Evolutionary conservation across 352 stramenopile genomes (phyloP).

Genomic region (Pythium sp.): DNA sequence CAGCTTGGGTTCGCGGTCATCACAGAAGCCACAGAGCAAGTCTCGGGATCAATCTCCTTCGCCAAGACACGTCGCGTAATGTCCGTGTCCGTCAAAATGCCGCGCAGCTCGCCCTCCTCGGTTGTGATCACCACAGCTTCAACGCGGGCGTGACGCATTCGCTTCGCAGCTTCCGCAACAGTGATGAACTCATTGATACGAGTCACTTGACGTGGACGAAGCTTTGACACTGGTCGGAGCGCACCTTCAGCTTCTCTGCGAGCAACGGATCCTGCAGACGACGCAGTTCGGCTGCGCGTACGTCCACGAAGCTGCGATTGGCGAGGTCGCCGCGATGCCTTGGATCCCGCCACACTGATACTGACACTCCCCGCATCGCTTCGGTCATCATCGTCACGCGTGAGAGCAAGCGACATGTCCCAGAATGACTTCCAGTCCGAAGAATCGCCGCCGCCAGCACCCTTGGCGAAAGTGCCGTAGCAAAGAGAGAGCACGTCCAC

Average conservation of each 20-base stretch:
- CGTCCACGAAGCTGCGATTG: slow-evolving; percentile 29
- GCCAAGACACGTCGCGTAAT: slow-evolving; percentile 82
- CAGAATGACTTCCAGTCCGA: slow-evolving; percentile 87
- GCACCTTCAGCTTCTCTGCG: slow-evolving; percentile 59
- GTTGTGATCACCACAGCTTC: slow-evolving; percentile 87
- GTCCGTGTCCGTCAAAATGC: slow-evolving; percentile 86
- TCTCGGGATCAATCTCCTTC: slow-evolving; percentile 77
- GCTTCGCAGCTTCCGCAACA: slow-evolving; percentile 75
- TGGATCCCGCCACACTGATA: slow-evolving; percentile 56
- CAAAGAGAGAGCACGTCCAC: slow-evolving; percentile 87
- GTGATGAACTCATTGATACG: slow-evolving; percentile 87
- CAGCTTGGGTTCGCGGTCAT: slow-evolving; percentile 86
- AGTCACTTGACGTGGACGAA: slow-evolving; percentile 76
- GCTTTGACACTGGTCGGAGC: slow-evolving; percentile 73
- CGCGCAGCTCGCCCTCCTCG: slow-evolving; percentile 73
- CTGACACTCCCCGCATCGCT: slow-evolving; percentile 63
- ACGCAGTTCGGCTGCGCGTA: slow-evolving; percentile 38
- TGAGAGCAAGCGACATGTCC: slow-evolving; percentile 84
- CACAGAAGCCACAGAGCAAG: slow-evolving; percentile 71
- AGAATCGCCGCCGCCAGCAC: slow-evolving; percentile 50
- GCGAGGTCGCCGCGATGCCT: slow-evolving; percentile 29
- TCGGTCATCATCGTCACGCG: slow-evolving; percentile 66
- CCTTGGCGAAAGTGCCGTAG: slow-evolving; percentile 84
- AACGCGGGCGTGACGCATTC: slow-evolving; percentile 78
- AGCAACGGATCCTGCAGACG: slow-evolving; percentile 46